Evolutionary conservation across 441 rosid genomes (phyloP), one percentile per base, ranked within the genome.

Genomic region (Adansonia gregorii): DNA sequence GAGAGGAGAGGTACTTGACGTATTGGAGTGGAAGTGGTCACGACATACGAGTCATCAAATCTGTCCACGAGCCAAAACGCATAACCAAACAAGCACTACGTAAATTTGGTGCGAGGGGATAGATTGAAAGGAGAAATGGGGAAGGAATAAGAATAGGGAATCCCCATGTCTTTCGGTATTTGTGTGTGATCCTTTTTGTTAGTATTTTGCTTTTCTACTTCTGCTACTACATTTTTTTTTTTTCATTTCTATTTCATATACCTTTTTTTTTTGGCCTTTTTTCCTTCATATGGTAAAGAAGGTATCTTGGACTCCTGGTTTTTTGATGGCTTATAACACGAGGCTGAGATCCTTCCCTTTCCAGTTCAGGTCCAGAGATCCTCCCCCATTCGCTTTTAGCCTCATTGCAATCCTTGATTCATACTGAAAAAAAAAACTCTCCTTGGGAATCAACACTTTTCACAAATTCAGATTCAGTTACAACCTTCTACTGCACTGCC

Each of bases 321-420:
- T 51, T 55, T 78, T 69, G 81, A 31, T 31, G 35, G 89, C 91
- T 74, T 87, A 39, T 68, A 3, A 31, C 1, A 31, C 87, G 88
- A 88, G 89, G 85, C 77, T 65, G 67, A 80, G 77, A 31, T 31
- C 35, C 35, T 31, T 31, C 35, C 35, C 35, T 31, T 31, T 31
- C 2, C 35, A 31, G 35, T 31, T 31, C 35, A 31, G 35, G 35
- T 31, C 35, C 35, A 31, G 35, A 31, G 35, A 85, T 79, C 83
- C 84, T 81, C 78, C 72, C 71, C 67, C 73, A 35, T 59, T 67
- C 48, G 72, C 69, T 31, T n/a, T 67, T 78, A 31, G 79, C 74
- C 71, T 78, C 70, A 22, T 72, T 79, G 75, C 74, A 73, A 31
- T 31, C 71, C 67, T 76, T 46, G 63, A 55, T 6, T 6, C 39